Percentiles rank a stretch among this genome's conserved stretches.
Conservation (phyloP, 495 filamentous ascomycete species). For the Penicillium lividum region DNA sequence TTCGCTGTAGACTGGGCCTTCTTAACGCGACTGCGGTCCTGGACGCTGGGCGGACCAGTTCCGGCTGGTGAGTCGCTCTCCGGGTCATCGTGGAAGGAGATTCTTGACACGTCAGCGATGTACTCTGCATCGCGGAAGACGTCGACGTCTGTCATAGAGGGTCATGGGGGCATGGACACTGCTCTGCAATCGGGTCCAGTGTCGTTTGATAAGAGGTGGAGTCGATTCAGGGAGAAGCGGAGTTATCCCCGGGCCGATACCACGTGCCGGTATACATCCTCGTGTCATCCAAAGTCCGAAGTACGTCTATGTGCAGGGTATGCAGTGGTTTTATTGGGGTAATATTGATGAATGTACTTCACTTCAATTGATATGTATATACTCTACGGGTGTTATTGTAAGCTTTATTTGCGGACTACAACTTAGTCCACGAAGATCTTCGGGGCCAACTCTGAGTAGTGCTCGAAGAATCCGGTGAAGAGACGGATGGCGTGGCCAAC, state of each 20-base stretch:
- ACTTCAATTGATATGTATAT: background rate
- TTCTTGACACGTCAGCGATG: slow-evolving; percentile 52
- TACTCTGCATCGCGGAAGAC: slow-evolving; percentile 54
- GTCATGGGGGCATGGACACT: slow-evolving; percentile 44
- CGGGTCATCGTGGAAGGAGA: slow-evolving; percentile 36
- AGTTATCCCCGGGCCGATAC: slow-evolving; percentile 29
- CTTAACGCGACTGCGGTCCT: slow-evolving; percentile 37
- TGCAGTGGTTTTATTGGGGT: background rate
- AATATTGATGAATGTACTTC: background rate
- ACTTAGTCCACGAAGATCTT: slow-evolving; percentile 72
- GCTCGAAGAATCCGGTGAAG: slow-evolving; percentile 83
- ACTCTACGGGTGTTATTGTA: background rate
- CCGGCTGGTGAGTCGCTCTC: background rate
- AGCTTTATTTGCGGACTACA: background rate
- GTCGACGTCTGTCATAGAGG: slow-evolving; percentile 54
- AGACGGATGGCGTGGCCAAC: slow-evolving; percentile 83
- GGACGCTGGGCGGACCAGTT: slow-evolving; percentile 17
- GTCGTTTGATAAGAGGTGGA: slow-evolving; percentile 16
- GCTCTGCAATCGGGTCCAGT: slow-evolving; percentile 20
- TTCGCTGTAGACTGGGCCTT: slow-evolving; percentile 42
- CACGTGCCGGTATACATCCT: slow-evolving; percentile 14
- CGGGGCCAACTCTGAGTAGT: slow-evolving; percentile 72
- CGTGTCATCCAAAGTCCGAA: background rate
- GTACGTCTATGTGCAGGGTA: background rate
- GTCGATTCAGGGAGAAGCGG: slow-evolving; percentile 18